Percentiles rank a stretch among this genome's conserved stretches.
Evolutionary conservation across 2,329 filamentous ascomycete species (phyloP).

Genomic region (Ceratocystis ficicola): DNA sequence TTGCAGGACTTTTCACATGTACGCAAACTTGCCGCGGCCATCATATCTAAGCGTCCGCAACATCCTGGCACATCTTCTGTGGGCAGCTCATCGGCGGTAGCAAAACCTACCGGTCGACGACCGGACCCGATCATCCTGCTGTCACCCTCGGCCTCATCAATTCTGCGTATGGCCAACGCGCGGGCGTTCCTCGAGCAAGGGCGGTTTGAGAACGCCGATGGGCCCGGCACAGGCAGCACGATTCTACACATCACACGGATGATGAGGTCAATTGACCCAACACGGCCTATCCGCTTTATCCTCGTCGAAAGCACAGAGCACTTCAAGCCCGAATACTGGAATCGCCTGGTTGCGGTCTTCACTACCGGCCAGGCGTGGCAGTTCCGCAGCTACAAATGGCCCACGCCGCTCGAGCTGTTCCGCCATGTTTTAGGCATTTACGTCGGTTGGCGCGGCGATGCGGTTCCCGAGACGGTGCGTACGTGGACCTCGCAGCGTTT

Average conservation of each 20-base stretch:
- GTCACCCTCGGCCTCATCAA: slow-evolving; percentile 85
- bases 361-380: slow-evolving; percentile 97
- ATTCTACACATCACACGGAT: slow-evolving; percentile 76
- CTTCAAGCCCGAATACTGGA: slow-evolving; percentile 98
- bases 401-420: slow-evolving; percentile 77
- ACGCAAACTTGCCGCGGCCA: slow-evolving; percentile 68
- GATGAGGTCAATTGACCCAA: slow-evolving; percentile 57
- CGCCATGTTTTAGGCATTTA: slow-evolving; percentile 76
- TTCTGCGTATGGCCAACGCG: slow-evolving; percentile 90
- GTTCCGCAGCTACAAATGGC: slow-evolving; percentile 98
- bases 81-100: slow-evolving; percentile 33
- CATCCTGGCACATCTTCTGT: slow-evolving; percentile 28
- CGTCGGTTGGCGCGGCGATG: slow-evolving; percentile 82
- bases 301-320: slow-evolving; percentile 85
- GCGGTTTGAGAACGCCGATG: slow-evolving; percentile 64
- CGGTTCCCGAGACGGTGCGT: slow-evolving; percentile 62
- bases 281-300: slow-evolving; percentile 77
- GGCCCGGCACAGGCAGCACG: slow-evolving; percentile 54
- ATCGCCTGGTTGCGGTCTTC: slow-evolving; percentile 86
- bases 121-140: slow-evolving; percentile 88
- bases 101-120: slow-evolving; percentile 38
- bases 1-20: slow-evolving; percentile 82
- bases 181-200: slow-evolving; percentile 85
- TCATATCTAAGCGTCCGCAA: slow-evolving; percentile 52
- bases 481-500: slow-evolving; percentile 73